Evolutionary conservation across 2,329 filamentous ascomycete genomes (phyloP), one percentile per base, ranked within the genome.

Genomic region (Cucurbitaria berberidis): DNA sequence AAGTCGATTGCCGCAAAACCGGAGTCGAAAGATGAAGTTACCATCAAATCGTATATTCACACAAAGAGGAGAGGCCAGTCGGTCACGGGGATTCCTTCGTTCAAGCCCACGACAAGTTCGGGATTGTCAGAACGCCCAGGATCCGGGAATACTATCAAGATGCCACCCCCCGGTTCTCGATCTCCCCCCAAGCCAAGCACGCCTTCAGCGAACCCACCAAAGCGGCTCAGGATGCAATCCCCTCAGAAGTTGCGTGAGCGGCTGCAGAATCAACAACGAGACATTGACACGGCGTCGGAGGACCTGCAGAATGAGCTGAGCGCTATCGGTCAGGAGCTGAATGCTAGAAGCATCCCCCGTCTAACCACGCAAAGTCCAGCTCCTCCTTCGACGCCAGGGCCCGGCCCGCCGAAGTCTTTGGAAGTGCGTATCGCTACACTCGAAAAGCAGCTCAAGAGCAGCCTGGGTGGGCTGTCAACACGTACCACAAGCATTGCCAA

Each of bases 321-420:
- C 45, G 88, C 89, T 59, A 93, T 97, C 64, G 85, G 89, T 1
- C 86, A 91, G 52, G 92, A 97, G 72, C 85, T 96, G 78, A 86
- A 86, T 36, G 70, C 70, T 24, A 64, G 62, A 32, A 57, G 48
- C 41, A 68, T 61, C 1, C 69, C 70, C 10, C 66, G 72, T 19
- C 63, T 79, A 6, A 64, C 66, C 5, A 63, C 68, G 18, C 68
- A 72, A 38, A 68, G 63, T 5, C 69, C 70, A 16, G 67, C 64
- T 19, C 66, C 67, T 13, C 61, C 62, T 4, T 34, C 61, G n/a
- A 52, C 68, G 40, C 42, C 67, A 32, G 44, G 61, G 11, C 46
- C 51, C n/a, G 55, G 56, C 10, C 49, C 45, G 18, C 48, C 55
- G 21, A 55, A 74, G 63, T 44, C 70, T 67, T 72, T 89, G 22